Percentiles rank a stretch among this genome's conserved stretches.
Evolutionary conservation across 306 rosid genomes (phyloP).

Genomic region (Ormosia emarginata): DNA sequence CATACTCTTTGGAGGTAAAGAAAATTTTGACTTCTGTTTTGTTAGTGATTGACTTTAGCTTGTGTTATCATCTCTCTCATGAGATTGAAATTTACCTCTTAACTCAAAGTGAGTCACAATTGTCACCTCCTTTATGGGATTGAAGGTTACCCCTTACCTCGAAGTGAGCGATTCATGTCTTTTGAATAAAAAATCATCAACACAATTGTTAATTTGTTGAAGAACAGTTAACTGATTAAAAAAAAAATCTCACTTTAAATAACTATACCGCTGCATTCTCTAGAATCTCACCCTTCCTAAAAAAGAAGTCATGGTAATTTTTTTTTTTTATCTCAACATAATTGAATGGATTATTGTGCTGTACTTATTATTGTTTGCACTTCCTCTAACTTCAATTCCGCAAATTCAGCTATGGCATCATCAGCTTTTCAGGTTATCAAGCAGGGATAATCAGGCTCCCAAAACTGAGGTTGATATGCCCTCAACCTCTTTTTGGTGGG

Average conservation of each 20-base stretch:
- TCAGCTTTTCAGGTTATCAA: background rate
- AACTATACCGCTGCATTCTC: background rate
- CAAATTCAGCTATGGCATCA: too few relatives aligned
- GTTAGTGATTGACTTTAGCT: background rate
- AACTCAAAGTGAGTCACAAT: background rate
- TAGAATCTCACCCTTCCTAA: too few relatives aligned
- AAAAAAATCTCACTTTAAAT: too few relatives aligned
- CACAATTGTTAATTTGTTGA: background rate
- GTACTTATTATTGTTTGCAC: too few relatives aligned
- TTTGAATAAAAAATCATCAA: background rate
- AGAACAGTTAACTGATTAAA: background rate
- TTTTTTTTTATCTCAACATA: too few relatives aligned
- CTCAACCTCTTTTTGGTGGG: background rate
- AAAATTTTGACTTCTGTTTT: background rate
- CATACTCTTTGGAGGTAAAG: background rate
- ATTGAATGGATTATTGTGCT: too few relatives aligned
- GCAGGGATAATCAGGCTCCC: background rate
- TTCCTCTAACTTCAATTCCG: too few relatives aligned
- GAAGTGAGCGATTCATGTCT: background rate
- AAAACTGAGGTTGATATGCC: background rate
- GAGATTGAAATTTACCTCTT: constrained; percentile 9
- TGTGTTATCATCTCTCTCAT: background rate
- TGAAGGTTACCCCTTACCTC: constrained; percentile 5
- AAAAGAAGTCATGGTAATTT: too few relatives aligned
- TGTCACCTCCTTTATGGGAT: background rate